A percentile compares a stretch with the other conserved stretches of the same genome.
These are phyloP conservation scores for Pterocarpus macrocarpus DNA, from an alignment of 306 rosid species.

Conservation along the genomic window DNA sequence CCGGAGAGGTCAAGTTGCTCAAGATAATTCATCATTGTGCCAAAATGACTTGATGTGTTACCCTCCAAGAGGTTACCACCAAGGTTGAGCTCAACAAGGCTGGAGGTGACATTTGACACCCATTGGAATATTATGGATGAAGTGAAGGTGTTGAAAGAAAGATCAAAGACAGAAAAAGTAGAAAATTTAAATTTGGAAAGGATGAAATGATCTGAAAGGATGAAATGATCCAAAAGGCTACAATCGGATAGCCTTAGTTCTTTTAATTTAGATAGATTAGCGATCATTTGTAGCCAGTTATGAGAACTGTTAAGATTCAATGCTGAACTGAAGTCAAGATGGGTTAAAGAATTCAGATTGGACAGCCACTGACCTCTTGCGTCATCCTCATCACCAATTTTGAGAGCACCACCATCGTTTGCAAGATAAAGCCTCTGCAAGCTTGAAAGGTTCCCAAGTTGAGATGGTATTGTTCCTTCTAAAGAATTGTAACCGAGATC, in stretches of 20 bases:
- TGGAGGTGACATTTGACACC: background rate
- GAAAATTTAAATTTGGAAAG: background rate
- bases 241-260: background rate
- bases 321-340: too few relatives aligned
- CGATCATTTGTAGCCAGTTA: too few relatives aligned
- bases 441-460: conserved; percentile 12
- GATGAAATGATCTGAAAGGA: too few relatives aligned
- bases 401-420: background rate
- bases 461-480: background rate
- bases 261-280: too few relatives aligned
- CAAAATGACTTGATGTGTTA: background rate
- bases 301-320: too few relatives aligned
- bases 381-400: background rate
- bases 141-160: background rate
- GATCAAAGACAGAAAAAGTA: background rate
- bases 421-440: background rate
- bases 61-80: background rate
- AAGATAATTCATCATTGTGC: background rate
- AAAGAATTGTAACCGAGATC: background rate
- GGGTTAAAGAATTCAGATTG: background rate
- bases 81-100: conserved; percentile 2
- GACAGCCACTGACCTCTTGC: background rate
- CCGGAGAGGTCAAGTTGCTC: too few relatives aligned
- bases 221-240: background rate
- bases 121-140: background rate